phyloP scores from a whole-genome alignment of 192 early-diverging fungal species.

The Kappamyces sp. region DNA sequence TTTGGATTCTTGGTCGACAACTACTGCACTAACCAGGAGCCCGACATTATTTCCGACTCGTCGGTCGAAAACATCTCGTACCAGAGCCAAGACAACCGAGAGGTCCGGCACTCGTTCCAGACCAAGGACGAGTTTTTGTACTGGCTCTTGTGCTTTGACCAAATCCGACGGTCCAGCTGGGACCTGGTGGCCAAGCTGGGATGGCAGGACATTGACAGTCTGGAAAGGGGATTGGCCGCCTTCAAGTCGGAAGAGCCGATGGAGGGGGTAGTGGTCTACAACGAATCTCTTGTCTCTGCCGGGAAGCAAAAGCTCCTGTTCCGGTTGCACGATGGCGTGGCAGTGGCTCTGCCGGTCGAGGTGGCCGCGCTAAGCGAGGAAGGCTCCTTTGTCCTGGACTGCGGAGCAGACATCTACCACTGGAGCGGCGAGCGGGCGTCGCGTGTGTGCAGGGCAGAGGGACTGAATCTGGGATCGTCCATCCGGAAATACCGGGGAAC shows the following conservation, averaged over 20 bases:
- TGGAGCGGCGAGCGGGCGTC: constrained; percentile 22
- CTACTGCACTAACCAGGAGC: too few relatives aligned
- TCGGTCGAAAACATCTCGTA: too few relatives aligned
- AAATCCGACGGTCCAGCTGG: too few relatives aligned
- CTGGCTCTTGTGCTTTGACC: too few relatives aligned
- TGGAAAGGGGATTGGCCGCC: constrained; percentile 10
- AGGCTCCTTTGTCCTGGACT: constrained; percentile 24
- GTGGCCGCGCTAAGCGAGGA: constrained; percentile 6
- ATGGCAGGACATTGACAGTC: background rate
- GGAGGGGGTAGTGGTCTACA: background rate
- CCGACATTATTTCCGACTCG: too few relatives aligned
- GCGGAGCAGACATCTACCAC: constrained; percentile 23
- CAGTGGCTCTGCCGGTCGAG: background rate
- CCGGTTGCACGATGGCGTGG: background rate
- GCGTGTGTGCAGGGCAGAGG: constrained; percentile 27
- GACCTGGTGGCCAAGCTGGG: constrained; percentile 5
- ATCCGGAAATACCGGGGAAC: constrained; percentile 31
- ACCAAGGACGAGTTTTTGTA: too few relatives aligned
- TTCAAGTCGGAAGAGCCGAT: background rate
- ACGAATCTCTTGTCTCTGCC: background rate
- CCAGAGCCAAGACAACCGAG: too few relatives aligned
- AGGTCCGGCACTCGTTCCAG: too few relatives aligned
- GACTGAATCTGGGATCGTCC: constrained; percentile 25
- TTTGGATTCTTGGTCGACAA: too few relatives aligned
- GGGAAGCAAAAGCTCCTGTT: background rate